These are phyloP conservation scores for Dimargaris xerosporica DNA, from an alignment of 192 early-diverging fungal species.

Conservation along the genomic window DNA sequence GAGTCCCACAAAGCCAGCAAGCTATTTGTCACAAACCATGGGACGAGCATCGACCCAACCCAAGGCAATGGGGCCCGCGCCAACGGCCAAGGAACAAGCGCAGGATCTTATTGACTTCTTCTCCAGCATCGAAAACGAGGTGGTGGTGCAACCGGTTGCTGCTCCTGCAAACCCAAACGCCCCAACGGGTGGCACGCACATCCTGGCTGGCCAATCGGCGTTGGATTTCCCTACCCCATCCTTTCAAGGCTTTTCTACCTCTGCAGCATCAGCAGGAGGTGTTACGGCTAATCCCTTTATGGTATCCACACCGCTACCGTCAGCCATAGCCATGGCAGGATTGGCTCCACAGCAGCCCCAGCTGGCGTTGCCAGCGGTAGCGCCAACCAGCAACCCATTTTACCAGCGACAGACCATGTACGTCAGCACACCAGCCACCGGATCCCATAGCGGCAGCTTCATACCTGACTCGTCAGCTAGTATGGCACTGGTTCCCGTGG, in stretches of 20 bases:
- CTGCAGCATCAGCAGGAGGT: slow-evolving; percentile 7
- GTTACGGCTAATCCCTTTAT: slow-evolving; percentile 19
- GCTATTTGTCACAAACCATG: neutral
- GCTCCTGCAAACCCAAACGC: neutral
- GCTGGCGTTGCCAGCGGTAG: neutral
- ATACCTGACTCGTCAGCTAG: too few relatives aligned
- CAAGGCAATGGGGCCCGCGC: neutral
- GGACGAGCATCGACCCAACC: neutral
- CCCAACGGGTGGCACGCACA: too few relatives aligned
- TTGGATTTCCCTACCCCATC: slow-evolving; percentile 1
- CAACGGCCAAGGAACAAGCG: neutral
- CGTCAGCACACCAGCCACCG: too few relatives aligned
- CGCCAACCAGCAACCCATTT: slow-evolving; percentile 22
- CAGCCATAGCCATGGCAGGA: neutral
- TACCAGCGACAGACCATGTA: slow-evolving; percentile 31
- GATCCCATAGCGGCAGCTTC: too few relatives aligned
- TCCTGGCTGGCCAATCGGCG: neutral
- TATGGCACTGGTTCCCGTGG: too few relatives aligned
- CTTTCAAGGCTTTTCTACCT: too few relatives aligned
- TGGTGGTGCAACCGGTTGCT: neutral
- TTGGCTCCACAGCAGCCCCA: neutral
- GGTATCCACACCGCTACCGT: too few relatives aligned
- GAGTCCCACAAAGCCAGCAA: neutral
- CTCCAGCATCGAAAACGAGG: slow-evolving; percentile 31
- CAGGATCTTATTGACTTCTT: slow-evolving; percentile 37